Percentiles rank a stretch among this genome's conserved stretches.
phyloP scores from a whole-genome alignment of 1,284 basidiomycete genomes.

The Microbotryum saponariae region DNA sequence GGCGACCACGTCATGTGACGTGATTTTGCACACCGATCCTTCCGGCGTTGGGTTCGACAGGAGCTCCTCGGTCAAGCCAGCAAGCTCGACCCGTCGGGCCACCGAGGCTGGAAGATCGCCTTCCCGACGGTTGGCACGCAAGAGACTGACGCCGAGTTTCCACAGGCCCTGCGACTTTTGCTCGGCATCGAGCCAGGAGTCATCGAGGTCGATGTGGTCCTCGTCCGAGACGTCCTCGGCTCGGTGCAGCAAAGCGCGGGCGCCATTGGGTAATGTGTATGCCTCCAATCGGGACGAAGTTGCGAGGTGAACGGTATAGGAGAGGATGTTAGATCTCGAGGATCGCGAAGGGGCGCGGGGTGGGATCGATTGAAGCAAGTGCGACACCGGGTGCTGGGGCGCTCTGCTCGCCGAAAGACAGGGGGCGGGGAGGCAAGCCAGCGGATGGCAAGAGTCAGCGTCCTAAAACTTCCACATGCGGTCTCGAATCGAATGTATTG shows the following conservation, averaged over 20 bases:
- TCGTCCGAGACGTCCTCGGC: conserved; percentile 15
- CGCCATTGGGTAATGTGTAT: conserved; percentile 16
- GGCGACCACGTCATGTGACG: conserved; percentile 8
- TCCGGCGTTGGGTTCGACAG: conserved; percentile 20
- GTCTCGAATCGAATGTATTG: background rate
- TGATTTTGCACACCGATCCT: conserved; percentile 12
- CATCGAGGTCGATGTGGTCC: conserved; percentile 9
- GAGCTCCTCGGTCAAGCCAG: conserved; percentile 17
- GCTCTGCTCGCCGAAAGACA: conserved; percentile 7
- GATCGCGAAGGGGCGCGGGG: conserved; percentile 31
- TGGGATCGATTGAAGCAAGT: conserved; percentile 30
- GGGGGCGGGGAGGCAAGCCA: background rate
- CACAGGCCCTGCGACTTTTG: conserved; percentile 29
- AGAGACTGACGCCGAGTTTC: conserved; percentile 23
- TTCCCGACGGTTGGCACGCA: conserved; percentile 8
- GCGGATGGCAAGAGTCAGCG: background rate
- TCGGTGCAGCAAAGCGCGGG: conserved; percentile 18
- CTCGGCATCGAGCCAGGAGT: conserved; percentile 23
- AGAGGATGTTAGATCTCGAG: conserved; percentile 31
- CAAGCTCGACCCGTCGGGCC: conserved; percentile 23
- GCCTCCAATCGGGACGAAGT: conserved; percentile 26
- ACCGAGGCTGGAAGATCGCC: conserved; percentile 20
- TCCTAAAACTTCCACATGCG: background rate
- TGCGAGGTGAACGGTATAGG: conserved; percentile 31
- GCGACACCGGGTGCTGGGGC: conserved; percentile 31